Evolutionary conservation across 2,329 filamentous ascomycete genomes (phyloP), one percentile per base, ranked within the genome.

Genomic region (Paraconiothyrium sp.): DNA sequence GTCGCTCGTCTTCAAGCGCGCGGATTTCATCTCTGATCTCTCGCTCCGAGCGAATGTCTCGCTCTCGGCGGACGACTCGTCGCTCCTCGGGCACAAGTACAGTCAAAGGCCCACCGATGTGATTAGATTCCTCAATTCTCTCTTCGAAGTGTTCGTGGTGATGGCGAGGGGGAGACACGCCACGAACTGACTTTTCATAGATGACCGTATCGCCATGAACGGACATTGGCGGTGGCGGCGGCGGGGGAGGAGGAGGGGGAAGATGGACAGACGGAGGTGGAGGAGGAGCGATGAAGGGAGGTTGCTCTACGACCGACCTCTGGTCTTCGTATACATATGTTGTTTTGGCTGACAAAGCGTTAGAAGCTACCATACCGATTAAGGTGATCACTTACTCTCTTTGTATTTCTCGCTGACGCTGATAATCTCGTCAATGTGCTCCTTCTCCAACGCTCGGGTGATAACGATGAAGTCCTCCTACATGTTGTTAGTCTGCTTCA

Each of bases 371-470:
- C 47, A 16, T 10, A 48, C 5, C 4, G 2, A 14, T 9, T 4
- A 16, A 9, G 3, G 14, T 9, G 16, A 50, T 13, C 11, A 67
- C 80, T 57, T 73, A 82, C 82, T 76, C 54, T 82, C 80, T 73
- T 82, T 82, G 79, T 92, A 93, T 35, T 90, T 88, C 72, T 93
- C 91, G 78, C 92, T 96, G 54, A 93, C 83, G 71, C 88, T 90
- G 70, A 97, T 91, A 48, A 97, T 85, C 72, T 96, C 91, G 69
- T 97, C 93, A 65, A 97, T 97, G 70, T 97, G 93, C 20, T 94
- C 89, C 70, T 96, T 94, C 16, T 92, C 92, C 5, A 98, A 85
- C 10, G 94, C 94, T 73, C 92, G 90, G 69, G 91, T 88, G 37
- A 98, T 89, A 56, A 97, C 87, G 69, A 95, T 88, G 24, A 90